Conservation (phyloP, 2,329 filamentous ascomycete genomes). For the Sporothrix luriei region DNA sequence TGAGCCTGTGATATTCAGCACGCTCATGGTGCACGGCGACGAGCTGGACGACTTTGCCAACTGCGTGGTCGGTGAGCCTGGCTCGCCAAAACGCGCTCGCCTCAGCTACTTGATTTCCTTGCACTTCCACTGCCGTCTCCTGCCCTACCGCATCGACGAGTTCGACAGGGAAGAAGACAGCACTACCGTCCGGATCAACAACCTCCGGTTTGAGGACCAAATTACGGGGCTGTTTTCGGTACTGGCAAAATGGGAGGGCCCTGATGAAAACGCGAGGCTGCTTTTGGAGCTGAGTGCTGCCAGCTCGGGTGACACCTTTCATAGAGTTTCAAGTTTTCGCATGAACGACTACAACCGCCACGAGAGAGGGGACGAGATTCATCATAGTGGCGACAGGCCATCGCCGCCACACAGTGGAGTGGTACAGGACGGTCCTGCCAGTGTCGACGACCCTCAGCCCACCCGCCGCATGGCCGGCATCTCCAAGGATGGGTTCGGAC, state of each 20-base stretch:
- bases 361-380: background rate
- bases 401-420: background rate
- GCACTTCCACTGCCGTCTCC: background rate
- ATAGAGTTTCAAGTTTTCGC: background rate
- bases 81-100: background rate
- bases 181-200: background rate
- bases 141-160: background rate
- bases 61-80: background rate
- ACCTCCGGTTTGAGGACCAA: background rate
- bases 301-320: background rate
- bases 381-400: background rate
- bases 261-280: background rate
- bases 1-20: background rate
- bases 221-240: background rate
- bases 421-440: background rate
- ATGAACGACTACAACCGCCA: background rate
- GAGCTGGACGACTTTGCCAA: background rate
- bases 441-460: background rate
- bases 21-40: background rate
- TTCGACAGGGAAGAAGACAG: background rate
- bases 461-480: slow-evolving; percentile 6
- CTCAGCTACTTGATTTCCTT: background rate
- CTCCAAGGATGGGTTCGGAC: background rate
- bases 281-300: slow-evolving; percentile 9
- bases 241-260: background rate